Conservation (phyloP, 2,329 filamentous ascomycete species). For the Cladophialophora yegresii region DNA sequence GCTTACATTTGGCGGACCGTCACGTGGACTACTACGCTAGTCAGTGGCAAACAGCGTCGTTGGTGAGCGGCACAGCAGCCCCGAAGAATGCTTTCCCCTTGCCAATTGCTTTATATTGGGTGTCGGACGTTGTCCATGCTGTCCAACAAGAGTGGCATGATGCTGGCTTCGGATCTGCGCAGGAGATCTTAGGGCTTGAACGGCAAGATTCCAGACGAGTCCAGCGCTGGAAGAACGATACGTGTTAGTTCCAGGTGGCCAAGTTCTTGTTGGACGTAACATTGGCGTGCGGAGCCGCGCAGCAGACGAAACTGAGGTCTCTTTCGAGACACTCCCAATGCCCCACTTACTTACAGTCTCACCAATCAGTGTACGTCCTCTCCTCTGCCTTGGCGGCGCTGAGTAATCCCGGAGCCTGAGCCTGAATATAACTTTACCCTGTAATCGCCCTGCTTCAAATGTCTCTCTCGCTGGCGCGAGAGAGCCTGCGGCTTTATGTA, state of each 20-base stretch:
- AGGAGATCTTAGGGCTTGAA: background rate
- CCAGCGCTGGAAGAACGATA: background rate
- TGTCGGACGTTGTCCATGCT: background rate
- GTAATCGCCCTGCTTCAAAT: background rate
- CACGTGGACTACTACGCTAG: background rate
- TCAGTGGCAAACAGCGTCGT: background rate
- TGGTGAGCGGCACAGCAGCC: background rate
- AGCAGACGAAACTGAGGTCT: background rate
- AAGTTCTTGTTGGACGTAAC: background rate
- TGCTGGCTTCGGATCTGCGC: background rate
- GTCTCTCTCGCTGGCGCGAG: background rate
- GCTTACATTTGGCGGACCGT: background rate
- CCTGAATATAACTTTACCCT: background rate
- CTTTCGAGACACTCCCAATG: background rate
- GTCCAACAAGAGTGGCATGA: background rate
- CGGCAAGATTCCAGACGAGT: background rate
- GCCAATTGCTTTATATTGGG: background rate
- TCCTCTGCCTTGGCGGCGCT: background rate
- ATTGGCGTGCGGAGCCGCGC: background rate
- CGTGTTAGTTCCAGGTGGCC: background rate
- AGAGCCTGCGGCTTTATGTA: constrained; percentile 8
- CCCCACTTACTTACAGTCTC: background rate
- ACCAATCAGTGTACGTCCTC: background rate
- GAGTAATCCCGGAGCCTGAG: background rate
- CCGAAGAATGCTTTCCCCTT: background rate